phyloP scores from a whole-genome alignment of 305 asterid genomes.

The Galium porrigens region DNA sequence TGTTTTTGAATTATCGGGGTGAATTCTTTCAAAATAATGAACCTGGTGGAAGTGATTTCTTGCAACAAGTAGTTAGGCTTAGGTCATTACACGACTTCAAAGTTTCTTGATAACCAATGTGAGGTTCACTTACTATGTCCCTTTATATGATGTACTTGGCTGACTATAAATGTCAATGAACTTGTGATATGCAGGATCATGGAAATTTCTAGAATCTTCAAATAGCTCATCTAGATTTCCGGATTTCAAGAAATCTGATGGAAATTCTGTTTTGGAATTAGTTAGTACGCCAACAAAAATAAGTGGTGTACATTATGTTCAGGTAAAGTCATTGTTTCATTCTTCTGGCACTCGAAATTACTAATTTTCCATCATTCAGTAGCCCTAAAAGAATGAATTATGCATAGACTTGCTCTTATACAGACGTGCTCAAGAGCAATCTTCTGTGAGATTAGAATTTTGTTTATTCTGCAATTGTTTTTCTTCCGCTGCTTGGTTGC shows the following conservation, averaged over 20 bases:
- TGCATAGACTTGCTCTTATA: neutral
- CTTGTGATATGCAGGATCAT: constrained; percentile 47
- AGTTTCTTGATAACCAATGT: neutral
- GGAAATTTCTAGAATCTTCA: constrained; percentile 65
- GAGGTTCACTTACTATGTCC: constrained; percentile 12
- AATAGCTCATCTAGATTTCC: constrained; percentile 68
- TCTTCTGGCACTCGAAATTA: constrained; percentile 1
- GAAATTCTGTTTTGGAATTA: constrained; percentile 71
- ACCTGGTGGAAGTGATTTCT: neutral
- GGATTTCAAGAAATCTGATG: constrained; percentile 65
- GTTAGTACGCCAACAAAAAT: constrained; percentile 80
- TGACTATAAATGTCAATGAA: constrained; percentile 13
- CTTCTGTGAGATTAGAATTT: neutral
- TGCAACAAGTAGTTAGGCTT: neutral
- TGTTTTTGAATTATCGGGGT: neutral
- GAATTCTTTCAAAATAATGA: neutral
- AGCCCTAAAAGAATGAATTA: neutral
- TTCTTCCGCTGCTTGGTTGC: neutral
- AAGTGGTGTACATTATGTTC: constrained; percentile 93
- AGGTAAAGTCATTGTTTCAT: constrained; percentile 34
- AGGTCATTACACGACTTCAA: neutral
- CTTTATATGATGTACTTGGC: neutral
- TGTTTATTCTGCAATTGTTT: neutral
- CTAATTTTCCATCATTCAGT: neutral
- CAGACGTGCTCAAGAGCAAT: neutral